These are phyloP conservation scores for Xylaria sp. DNA, from an alignment of 2,329 filamentous ascomycete genomes.

Conservation along the genomic window DNA sequence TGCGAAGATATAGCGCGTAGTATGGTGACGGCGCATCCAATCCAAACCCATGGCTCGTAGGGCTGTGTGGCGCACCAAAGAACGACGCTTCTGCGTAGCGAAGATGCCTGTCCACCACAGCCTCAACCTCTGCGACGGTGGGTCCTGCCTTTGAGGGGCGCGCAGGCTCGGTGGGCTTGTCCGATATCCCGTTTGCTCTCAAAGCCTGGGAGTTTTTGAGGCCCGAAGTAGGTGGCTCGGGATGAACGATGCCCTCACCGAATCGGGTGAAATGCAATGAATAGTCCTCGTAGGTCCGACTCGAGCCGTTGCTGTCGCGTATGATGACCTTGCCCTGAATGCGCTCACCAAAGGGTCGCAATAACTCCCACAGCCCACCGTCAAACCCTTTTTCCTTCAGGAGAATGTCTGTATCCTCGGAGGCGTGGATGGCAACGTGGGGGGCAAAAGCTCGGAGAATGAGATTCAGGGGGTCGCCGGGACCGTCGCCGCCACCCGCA, in stretches of 20 bases:
- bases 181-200: constrained; percentile 48
- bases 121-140: constrained; percentile 76
- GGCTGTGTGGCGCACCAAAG: constrained; percentile 53
- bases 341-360: constrained; percentile 90
- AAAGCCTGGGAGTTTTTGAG: constrained; percentile 46
- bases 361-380: constrained; percentile 82
- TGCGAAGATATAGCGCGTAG: constrained; percentile 85
- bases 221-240: constrained; percentile 55
- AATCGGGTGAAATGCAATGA: constrained; percentile 85
- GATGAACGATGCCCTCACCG: constrained; percentile 66
- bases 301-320: constrained; percentile 87
- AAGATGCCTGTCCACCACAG: constrained; percentile 82
- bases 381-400: constrained; percentile 85
- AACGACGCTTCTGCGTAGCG: constrained; percentile 75
- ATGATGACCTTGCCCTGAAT: constrained; percentile 90
- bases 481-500: constrained; percentile 56
- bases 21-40: constrained; percentile 75
- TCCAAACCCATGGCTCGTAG: constrained; percentile 57
- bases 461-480: constrained; percentile 69
- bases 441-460: constrained; percentile 89
- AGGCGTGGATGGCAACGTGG: constrained; percentile 87
- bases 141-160: constrained; percentile 45
- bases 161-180: constrained; percentile 40
- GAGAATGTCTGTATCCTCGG: constrained; percentile 83
- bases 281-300: constrained; percentile 88